Conservation (phyloP, 352 stramenopile species). For the Globisporangium camurandrum region DNA sequence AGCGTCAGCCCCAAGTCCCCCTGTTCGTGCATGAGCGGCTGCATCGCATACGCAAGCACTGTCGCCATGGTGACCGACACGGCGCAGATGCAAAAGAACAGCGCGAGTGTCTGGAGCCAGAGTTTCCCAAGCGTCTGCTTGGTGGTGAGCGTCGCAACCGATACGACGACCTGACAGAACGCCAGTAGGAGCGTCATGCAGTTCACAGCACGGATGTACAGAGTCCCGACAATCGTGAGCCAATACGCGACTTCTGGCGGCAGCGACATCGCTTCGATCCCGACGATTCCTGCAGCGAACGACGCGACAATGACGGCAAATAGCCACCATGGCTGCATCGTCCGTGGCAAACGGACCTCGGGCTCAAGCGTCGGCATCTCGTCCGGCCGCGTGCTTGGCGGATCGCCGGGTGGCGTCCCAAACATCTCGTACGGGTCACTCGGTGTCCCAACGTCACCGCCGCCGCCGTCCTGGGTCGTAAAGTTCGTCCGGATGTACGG, state of each 20-base stretch:
- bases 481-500: conserved; percentile 42
- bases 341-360: conserved; percentile 17
- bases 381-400: conserved; percentile 19
- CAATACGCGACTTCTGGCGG: conserved; percentile 33
- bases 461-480: conserved; percentile 16
- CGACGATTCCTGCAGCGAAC: conserved; percentile 29
- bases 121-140: conserved; percentile 29
- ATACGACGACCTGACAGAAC: conserved; percentile 55
- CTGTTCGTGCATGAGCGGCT: conserved; percentile 25
- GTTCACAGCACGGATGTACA: conserved; percentile 56
- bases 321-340: conserved; percentile 37
- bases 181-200: conserved; percentile 52
- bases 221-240: conserved; percentile 35
- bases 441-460: conserved; percentile 22
- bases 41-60: conserved; percentile 20
- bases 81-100: conserved; percentile 28
- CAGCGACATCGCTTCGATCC: conserved; percentile 23
- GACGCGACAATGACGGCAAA: conserved; percentile 26
- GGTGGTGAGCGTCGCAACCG: conserved; percentile 35
- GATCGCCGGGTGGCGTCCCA: conserved; percentile 45
- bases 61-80: conserved; percentile 23
- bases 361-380: conserved; percentile 14
- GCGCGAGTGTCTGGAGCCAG: conserved; percentile 29
- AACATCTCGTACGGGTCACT: conserved; percentile 38
- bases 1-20: conserved; percentile 19